phyloP scores from a whole-genome alignment of 495 filamentous ascomycete species.

The Penicillium dipodomyicola region DNA sequence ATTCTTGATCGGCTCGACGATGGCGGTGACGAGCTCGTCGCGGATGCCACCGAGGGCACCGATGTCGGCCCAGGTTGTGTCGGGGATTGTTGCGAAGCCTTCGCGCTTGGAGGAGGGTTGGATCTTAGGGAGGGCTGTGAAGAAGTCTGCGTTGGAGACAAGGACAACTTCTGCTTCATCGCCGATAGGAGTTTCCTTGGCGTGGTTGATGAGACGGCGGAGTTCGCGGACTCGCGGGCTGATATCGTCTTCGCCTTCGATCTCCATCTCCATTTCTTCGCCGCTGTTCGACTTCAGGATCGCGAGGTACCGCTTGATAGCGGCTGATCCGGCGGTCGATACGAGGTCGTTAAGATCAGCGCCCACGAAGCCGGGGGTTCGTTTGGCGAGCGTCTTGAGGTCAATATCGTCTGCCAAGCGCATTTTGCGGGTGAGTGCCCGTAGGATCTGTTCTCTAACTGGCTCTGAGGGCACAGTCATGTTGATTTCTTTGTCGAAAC shows the following conservation, averaged over 20 bases:
- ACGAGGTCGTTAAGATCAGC: slow-evolving; percentile 88
- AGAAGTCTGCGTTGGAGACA: slow-evolving; percentile 65
- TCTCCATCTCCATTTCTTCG: slow-evolving; percentile 56
- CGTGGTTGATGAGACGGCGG: slow-evolving; percentile 52
- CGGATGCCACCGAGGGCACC: slow-evolving; percentile 79
- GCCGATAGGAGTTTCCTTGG: slow-evolving; percentile 48
- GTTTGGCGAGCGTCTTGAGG: slow-evolving; percentile 75
- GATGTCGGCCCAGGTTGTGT: slow-evolving; percentile 92
- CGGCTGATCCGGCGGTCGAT: slow-evolving; percentile 64
- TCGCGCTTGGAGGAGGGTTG: slow-evolving; percentile 93
- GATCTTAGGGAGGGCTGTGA: slow-evolving; percentile 75
- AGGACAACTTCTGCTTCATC: slow-evolving; percentile 44
- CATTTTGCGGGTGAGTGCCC: slow-evolving; percentile 70
- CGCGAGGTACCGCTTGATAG: slow-evolving; percentile 58
- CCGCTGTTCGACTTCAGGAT: slow-evolving; percentile 50
- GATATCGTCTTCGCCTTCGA: slow-evolving; percentile 43
- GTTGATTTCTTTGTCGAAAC: slow-evolving; percentile 92
- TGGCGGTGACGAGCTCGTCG: slow-evolving; percentile 78
- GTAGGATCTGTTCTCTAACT: slow-evolving; percentile 79
- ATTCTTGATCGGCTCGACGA: slow-evolving; percentile 87
- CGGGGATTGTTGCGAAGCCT: slow-evolving; percentile 95
- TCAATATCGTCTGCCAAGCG: slow-evolving; percentile 69
- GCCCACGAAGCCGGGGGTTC: slow-evolving; percentile 92
- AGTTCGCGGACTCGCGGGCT: slow-evolving; percentile 48
- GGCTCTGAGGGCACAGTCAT: slow-evolving; percentile 89